Evolutionary conservation across 2,329 filamentous ascomycete species (phyloP), one percentile per base, ranked within the genome.

Genomic region (Diplocarpon rosae): DNA sequence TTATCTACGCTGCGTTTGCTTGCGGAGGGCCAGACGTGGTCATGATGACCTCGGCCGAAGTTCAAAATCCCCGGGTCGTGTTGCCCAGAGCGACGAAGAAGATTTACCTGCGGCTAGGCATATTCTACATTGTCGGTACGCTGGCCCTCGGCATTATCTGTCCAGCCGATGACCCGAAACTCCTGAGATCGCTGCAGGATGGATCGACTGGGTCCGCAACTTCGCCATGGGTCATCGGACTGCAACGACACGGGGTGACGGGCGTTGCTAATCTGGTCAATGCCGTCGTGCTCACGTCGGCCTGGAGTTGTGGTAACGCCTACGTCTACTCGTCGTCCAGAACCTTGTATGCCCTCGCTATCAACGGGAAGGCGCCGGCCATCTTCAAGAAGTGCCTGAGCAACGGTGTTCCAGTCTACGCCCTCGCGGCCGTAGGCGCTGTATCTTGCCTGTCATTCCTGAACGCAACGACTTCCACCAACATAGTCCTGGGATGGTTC

Each of bases 21-120:
- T 69, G 66, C 40, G 70, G 69, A 33, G 65, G 66, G 42, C 63
- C 67, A 11, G 72, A 77, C 52, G 67, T 67, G 38, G 63, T 76
- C 10, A 70, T 69, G 28, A 68, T 72, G 53, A 69, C 73, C 2
- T 71, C 70, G 5, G 72, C 69, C 31, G 73, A 76, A 57, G 69
- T 70, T 12, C 62, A 64, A 45, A 71, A 75, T 47, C 73, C 73
- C 1, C 54, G 70, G 7, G 59, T 61, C 29, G 68, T 65, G 42
- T 71, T 76, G 35, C 73, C 73, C 34, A 71, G 70, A 54, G 72
- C 71, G 6, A 43, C 43, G 9, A 40, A 42, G 34, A 63, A 68
- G 42, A 66, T 74, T 20, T 75, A 76, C 54, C 73, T 66, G 55
- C 71, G 72, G 49, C 68, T 75, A 29, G 56, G 70, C 3, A 65